These are phyloP conservation scores for Suaeda aralocaspica DNA, from an alignment of 148 eudicot species.

Conservation along the genomic window DNA sequence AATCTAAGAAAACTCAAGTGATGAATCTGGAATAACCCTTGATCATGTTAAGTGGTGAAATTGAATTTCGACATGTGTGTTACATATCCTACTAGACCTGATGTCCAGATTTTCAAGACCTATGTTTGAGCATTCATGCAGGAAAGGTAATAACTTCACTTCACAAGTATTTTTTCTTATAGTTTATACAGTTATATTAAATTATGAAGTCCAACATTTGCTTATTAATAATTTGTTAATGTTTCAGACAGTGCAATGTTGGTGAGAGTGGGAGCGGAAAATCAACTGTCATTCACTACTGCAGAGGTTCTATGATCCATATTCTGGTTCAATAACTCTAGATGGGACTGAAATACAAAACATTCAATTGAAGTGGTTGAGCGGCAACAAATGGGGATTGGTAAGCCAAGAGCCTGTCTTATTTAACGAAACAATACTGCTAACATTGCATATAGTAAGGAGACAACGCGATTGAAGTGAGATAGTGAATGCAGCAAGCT, in stretches of 20 bases:
- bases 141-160: conserved; percentile 42
- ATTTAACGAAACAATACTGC: conserved; percentile 60
- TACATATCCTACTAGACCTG: conserved; percentile 66
- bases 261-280: conserved; percentile 91
- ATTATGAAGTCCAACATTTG: too few species aligned
- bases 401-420: conserved; percentile 77
- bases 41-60: conserved; percentile 56
- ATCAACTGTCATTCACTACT: conserved; percentile 69
- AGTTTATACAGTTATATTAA: too few species aligned
- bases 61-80: conserved; percentile 51
- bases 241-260: conserved; percentile 64
- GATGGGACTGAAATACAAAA: conserved; percentile 66
- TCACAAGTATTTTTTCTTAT: neutral
- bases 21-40: conserved; percentile 50
- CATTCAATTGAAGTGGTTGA: conserved; percentile 60
- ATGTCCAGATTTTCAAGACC: conserved; percentile 51
- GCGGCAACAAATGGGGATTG: conserved; percentile 80
- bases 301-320: conserved; percentile 70
- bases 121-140: conserved; percentile 43
- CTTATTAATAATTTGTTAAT: too few species aligned
- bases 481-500: conserved; percentile 50
- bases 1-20: conserved; percentile 61
- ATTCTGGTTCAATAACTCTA: conserved; percentile 51
- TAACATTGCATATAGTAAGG: conserved; percentile 65
- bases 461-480: conserved; percentile 56